A percentile compares a stretch with the other conserved stretches of the same genome.
These are phyloP conservation scores for Hanseniaspora pseudoguilliermondii DNA, from an alignment of 805 yeast species.

Conservation along the genomic window DNA sequence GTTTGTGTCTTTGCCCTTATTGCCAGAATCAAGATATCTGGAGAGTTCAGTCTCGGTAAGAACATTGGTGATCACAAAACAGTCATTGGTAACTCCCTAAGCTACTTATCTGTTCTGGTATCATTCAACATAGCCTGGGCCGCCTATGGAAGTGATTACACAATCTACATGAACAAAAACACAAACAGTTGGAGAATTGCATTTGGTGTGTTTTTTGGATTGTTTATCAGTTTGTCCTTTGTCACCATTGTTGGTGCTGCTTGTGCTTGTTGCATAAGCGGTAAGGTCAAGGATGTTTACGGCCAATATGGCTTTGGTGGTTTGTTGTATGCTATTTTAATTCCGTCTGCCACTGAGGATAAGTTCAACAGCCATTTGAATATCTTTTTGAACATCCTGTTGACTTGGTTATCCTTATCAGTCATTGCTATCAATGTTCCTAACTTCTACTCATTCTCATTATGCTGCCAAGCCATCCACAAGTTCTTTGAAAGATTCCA, in stretches of 20 bases:
- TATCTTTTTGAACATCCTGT: constrained; percentile 85
- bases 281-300: constrained; percentile 36
- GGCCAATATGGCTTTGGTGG: constrained; percentile 59
- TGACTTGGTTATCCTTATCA: constrained; percentile 66
- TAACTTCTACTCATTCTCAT: constrained; percentile 81
- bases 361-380: constrained; percentile 52
- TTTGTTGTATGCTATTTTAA: constrained; percentile 63
- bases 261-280: constrained; percentile 23
- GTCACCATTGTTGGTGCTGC: constrained; percentile 80
- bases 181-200: constrained; percentile 50
- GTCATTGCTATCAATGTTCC: constrained; percentile 88
- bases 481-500: constrained; percentile 63
- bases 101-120: constrained; percentile 70
- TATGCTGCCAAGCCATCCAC: constrained; percentile 79
- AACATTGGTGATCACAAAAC: constrained; percentile 39
- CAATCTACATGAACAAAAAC: constrained; percentile 67
- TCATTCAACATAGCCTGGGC: constrained; percentile 95
- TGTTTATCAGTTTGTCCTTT: constrained; percentile 56
- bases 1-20: constrained; percentile 64
- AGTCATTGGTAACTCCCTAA: constrained; percentile 63
- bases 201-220: constrained; percentile 49
- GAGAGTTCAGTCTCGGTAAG: constrained; percentile 46
- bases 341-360: constrained; percentile 21
- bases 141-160: constrained; percentile 83
- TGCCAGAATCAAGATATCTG: constrained; percentile 57